Conservation (phyloP, 139 green algal genomes). For the Chlamydomonas schloesseri region DNA sequence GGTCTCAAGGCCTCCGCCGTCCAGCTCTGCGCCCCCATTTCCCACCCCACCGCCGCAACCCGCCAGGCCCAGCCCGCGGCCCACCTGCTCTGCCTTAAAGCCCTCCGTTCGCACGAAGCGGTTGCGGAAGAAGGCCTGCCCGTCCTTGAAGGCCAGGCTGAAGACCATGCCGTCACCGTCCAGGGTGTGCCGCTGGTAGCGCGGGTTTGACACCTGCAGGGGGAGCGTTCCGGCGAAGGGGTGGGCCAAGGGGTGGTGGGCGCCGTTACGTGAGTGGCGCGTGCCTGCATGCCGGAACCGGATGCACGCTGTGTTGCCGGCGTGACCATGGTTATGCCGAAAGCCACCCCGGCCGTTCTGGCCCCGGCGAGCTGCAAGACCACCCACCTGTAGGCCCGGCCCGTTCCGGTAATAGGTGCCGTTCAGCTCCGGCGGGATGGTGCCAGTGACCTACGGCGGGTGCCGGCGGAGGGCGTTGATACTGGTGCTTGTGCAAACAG, state of each 20-base stretch:
- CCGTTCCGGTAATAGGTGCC: constrained; percentile 71
- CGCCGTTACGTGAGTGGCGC: no score
- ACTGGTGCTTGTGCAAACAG: no score
- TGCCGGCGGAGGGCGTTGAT: background rate
- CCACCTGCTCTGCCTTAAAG: constrained; percentile 69
- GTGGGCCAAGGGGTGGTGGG: no score
- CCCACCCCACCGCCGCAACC: background rate
- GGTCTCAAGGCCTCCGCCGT: no score
- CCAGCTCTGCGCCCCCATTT: background rate
- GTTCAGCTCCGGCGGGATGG: constrained; percentile 60
- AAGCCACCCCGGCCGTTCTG: no score
- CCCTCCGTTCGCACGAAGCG: constrained; percentile 69
- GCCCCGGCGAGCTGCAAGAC: no score
- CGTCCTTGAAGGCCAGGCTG: constrained; percentile 53
- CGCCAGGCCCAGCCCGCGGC: background rate
- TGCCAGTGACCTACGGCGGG: constrained; percentile 56
- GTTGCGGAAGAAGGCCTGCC: constrained; percentile 56
- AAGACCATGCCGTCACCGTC: constrained; percentile 70
- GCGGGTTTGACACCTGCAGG: constrained; percentile 42
- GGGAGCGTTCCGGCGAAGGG: no score
- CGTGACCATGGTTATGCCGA: no score
- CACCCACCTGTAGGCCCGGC: constrained; percentile 55
- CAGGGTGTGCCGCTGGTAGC: constrained; percentile 59
- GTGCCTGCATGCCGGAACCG: no score
- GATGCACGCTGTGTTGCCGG: no score